Base-by-base conservation (phyloP, 1,284 basidiomycete genomes). In the Sporisorium exsertum region DNA sequence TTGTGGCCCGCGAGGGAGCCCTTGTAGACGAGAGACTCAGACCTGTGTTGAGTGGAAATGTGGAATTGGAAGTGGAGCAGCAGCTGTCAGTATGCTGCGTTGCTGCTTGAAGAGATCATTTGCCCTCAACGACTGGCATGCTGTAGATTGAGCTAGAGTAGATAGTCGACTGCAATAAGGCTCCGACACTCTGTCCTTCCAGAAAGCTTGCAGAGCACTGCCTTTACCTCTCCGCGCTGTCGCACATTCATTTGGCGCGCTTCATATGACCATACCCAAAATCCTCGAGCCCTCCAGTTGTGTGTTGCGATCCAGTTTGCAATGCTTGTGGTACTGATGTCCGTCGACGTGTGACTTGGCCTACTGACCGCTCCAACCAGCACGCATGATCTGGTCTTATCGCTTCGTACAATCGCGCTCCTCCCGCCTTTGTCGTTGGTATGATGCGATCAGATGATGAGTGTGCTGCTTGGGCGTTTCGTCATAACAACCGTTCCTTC, bases 1-100 rank as follows among this genome's bases (percentile, higher is more conserved):
- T 93, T 92, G 91, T 98, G 95, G 88, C 94, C 95, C 86, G 92
- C 90, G 86, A 97, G 89, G 82, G 94, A 84, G 56, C 85, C 85
- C 80, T 86, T 80, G 80, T 78, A 82, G 68, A 75, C 73, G 72
- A 80, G 80, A 77, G 78, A 81, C 78, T 80, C 80, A 77, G 72
- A 73, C 73, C 64, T 72, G 57, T 40, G 47, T 8, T 37, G 22
- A 24, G 40, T 35, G 35, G n/a, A 13, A 29, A 29, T 26, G 47
- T 26, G 50, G 42, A 26, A 22, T n/a, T 35, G 45, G 18, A 46
- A 42, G 49, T 16, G 33, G 24, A 24, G 20, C 33, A 12, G 32
- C 10, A 42, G 18, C 27, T 9, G 58, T 66, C 69, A 72, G 55
- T 26, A 52, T 22, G 43, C 24, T 47, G 52, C n/a, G 40, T 20